Base-by-base conservation (phyloP, 306 rosid genomes). In the Quercus engelmannii region DNA sequence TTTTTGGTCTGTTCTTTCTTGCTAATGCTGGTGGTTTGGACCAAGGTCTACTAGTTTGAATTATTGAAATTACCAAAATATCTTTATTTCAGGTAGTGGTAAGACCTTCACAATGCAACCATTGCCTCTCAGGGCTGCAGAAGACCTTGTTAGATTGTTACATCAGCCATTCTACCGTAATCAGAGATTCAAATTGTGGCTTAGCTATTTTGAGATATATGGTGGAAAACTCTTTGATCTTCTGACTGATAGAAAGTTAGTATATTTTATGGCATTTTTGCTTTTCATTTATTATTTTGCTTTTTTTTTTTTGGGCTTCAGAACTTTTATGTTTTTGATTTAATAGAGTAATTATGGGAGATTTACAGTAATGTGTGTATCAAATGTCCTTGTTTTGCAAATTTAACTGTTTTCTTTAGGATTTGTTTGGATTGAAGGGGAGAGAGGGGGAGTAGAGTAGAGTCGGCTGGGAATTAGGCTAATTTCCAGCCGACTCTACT, bases 41-140 rank as follows among this genome's bases (percentile, higher is more conserved):
- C 33, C 18, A 6, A 64, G 35, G 19, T 65, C n/a, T 21, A 8
- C 4, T 12, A 59, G 30, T 23, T 59, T 67, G 51, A 14, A 14
- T 75, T 54, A 74, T 26, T 75, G 52, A 79, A 74, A 76, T 82
- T 77, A 77, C 84, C 69, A 75, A 59, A 73, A 58, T 79, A 71
- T 78, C 63, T 79, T 71, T 54, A 79, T 78, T 85, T 55, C 87
- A 95, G 99, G 99, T 64, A 95, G 99, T 86, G 99, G 99, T 64
- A 94, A 94, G 86, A 94, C 99, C 12, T 94, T 86, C 76, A 94
- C 99, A 13, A 94, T 94, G 99, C 97, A 94, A 78, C 99, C 99
- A 2, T 88, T 94, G 79, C 99, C 99, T 51, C 87, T 94, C 84
- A 90, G 99, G 81, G 99, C 99, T 85, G 91, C 88, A 31, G 91